Conservation (phyloP, 768 basidiomycete genomes). For the Imleria badia region DNA sequence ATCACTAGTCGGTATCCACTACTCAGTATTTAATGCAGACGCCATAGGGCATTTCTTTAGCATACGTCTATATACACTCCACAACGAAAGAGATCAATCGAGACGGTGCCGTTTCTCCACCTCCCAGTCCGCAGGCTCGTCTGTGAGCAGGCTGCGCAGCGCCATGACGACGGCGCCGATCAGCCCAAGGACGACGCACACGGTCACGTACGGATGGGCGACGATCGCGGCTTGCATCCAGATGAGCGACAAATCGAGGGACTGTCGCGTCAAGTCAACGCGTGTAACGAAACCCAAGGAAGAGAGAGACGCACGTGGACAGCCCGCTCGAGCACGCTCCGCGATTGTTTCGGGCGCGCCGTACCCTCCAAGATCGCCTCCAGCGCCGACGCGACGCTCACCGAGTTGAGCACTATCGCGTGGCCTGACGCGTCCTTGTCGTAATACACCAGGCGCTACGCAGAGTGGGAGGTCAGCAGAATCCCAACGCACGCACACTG, state of each 20-base stretch:
- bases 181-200: slow-evolving; percentile 6
- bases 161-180: background rate
- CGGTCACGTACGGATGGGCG: slow-evolving; percentile 22
- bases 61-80: too few species aligned
- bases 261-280: slow-evolving; percentile 4
- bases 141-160: slow-evolving; percentile 11
- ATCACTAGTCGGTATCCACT: too few species aligned
- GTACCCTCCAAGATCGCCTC: slow-evolving; percentile 59
- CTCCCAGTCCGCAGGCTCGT: slow-evolving; percentile 15
- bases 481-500: too few species aligned
- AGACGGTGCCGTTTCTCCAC: slow-evolving; percentile 16
- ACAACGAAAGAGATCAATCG: too few species aligned
- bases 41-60: too few species aligned
- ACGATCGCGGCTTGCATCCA: slow-evolving; percentile 9
- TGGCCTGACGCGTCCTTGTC: slow-evolving; percentile 59
- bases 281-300: background rate
- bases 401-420: slow-evolving; percentile 53
- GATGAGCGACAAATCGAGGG: slow-evolving; percentile 15
- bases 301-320: slow-evolving; percentile 36
- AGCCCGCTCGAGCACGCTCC: slow-evolving; percentile 65
- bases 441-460: slow-evolving; percentile 74
- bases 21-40: too few species aligned
- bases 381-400: slow-evolving; percentile 65
- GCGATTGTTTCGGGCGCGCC: slow-evolving; percentile 59
- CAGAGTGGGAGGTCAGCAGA: too few species aligned